A percentile compares a stretch with the other conserved stretches of the same genome.
phyloP scores from a whole-genome alignment of 257 asterid species.

The Coffea canephora region DNA sequence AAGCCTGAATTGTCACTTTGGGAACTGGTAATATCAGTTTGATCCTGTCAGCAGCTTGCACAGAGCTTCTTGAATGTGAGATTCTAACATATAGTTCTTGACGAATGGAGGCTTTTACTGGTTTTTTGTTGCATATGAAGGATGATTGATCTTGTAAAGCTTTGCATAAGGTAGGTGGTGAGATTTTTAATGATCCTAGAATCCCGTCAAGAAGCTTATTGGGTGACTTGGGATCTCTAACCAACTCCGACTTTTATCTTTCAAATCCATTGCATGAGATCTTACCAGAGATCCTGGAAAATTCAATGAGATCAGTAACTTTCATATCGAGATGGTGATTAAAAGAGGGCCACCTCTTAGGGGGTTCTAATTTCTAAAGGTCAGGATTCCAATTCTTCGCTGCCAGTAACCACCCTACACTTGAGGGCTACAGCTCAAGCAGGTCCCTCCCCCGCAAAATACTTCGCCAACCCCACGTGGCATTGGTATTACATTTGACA shows the following conservation, averaged over 20 bases:
- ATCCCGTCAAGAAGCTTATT: background rate
- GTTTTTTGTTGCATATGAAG: background rate
- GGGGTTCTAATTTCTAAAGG: too few relatives aligned
- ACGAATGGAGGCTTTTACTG: background rate
- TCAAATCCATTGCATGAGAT: background rate
- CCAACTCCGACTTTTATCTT: background rate
- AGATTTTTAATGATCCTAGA: background rate
- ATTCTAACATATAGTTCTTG: background rate
- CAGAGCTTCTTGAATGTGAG: background rate
- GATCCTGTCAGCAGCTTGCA: background rate
- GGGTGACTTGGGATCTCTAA: background rate
- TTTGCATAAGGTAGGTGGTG: background rate
- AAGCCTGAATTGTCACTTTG: constrained; percentile 26
- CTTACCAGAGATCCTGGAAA: background rate
- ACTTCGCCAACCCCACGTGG: too few relatives aligned
- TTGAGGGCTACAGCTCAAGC: too few relatives aligned
- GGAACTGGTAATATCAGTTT: background rate
- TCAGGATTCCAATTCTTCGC: too few relatives aligned
- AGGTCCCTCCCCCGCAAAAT: too few relatives aligned
- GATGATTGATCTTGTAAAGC: background rate
- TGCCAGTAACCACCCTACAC: too few relatives aligned
- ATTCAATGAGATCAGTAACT: too few relatives aligned
- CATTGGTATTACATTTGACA: too few relatives aligned
- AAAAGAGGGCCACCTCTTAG: too few relatives aligned
- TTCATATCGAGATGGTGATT: too few relatives aligned